Base-by-base conservation (phyloP, 2,329 filamentous ascomycete genomes). In the Hymenotorrendiella dingleyae region DNA sequence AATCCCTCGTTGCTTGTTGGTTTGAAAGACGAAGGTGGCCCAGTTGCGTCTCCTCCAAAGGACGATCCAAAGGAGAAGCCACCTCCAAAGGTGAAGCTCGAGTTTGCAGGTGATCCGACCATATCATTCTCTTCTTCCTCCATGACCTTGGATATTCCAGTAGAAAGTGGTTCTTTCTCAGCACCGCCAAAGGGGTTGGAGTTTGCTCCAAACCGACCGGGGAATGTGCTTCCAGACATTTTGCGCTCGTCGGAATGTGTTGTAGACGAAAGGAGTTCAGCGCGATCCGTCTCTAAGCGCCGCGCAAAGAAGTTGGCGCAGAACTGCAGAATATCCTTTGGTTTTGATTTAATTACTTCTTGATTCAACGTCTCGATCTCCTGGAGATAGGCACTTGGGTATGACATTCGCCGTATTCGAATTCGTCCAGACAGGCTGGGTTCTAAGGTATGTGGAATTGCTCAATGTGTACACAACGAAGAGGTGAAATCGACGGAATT, bases 161-260 rank as follows among this genome's bases (percentile, higher is more conserved):
- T 74, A 65, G 77, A 76, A 55, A 63, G 62, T 50, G 54, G 45
- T 22, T 56, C 54, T 30, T 46, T 50, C 36, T 26, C 49, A 45
- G 12, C 9, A 50, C 67, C 68, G 45, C 84, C 82, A 57, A 90
- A 90, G 26, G 86, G 86, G 65, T 90, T 93, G 64, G 71, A 72
- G 55, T 78, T 78, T 39, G 72, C 70, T 64, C 75, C 78, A 52
- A 81, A 79, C 36, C 81, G 78, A 64, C 86, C 88, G 45, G 84
- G 84, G 66, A 94, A 93, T 57, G 72, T 79, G 58, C 76, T 81
- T 63, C 81, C 79, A 54, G 87, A 81, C 84, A 90, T 89, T 54
- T 54, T 64, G 41, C 39, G 33, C 8, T 47, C 35, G 32, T 45
- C 54, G 58, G 45, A 59, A 58, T 56, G 50, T 63, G 62, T 66